Evolutionary conservation across 495 filamentous ascomycete species (phyloP).

Genomic region (Talaromyces nanjingensis): DNA sequence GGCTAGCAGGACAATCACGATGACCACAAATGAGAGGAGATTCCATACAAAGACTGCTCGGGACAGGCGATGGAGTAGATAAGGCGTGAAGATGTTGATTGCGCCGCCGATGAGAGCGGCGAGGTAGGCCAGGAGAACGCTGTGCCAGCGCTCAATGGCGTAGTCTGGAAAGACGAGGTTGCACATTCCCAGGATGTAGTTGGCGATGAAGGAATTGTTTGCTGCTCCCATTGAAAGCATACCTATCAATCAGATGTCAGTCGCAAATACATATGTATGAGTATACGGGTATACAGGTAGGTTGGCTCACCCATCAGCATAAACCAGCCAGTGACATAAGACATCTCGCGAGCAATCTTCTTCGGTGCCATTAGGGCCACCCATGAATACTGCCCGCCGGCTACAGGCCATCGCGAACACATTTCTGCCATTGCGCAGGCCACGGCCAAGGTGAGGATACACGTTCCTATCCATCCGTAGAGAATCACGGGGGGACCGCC

Average conservation of each 20-base stretch:
- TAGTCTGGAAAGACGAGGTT: slow-evolving; percentile 47
- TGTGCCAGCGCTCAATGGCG: slow-evolving; percentile 51
- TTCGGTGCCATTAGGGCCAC: slow-evolving; percentile 49
- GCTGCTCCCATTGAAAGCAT: slow-evolving; percentile 51
- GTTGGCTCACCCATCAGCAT: slow-evolving; percentile 37
- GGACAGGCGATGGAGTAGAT: slow-evolving; percentile 46
- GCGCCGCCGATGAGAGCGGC: slow-evolving; percentile 34
- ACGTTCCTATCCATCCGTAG: slow-evolving; percentile 48
- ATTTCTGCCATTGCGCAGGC: slow-evolving; percentile 54
- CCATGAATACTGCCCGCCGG: slow-evolving; percentile 52
- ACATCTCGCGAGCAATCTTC: slow-evolving; percentile 38
- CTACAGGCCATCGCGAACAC: slow-evolving; percentile 47
- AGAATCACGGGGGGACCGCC: slow-evolving; percentile 54
- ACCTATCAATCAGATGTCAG: slow-evolving; percentile 19
- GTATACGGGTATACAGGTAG: no score
- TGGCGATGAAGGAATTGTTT: slow-evolving; percentile 50
- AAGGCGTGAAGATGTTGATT: slow-evolving; percentile 45
- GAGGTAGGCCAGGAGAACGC: slow-evolving; percentile 44
- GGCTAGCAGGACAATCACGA: slow-evolving; percentile 44
- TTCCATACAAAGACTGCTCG: slow-evolving; percentile 49
- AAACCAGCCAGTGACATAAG: slow-evolving; percentile 47
- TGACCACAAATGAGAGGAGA: slow-evolving; percentile 43
- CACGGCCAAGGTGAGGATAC: slow-evolving; percentile 42
- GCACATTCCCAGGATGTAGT: slow-evolving; percentile 49
- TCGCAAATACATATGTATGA: background rate